Evolutionary conservation across 1,139 yeast genomes (phyloP), one percentile per base, ranked within the genome.

Genomic region (Saccharomyces hybrid): DNA sequence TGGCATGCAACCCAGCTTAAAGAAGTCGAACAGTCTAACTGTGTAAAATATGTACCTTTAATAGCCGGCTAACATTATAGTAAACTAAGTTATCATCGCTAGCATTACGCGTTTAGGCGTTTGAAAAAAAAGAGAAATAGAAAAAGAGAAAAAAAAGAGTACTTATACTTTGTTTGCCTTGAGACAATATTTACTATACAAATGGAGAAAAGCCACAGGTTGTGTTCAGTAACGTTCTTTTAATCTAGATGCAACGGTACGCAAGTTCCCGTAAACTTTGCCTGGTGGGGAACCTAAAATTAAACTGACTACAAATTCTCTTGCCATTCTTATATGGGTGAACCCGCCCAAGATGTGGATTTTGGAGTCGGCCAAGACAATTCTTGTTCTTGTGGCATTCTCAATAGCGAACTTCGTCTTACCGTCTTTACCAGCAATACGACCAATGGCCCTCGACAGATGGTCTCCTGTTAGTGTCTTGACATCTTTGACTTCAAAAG

Each of bases 341-440:
- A 89, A 93, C 0, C 99, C 99, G 49, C 99, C 99, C 58, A 93
- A 78, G 58, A 93, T 93, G 71, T 93, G 99, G 65, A 93, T 91
- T 72, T 91, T 93, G 50, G 95, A 83, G 72, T 93, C 99, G 0
- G 99, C 99, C 64, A 93, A 78, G 21, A 93, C 99, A 51, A 93
- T 91, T 78, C 99, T 86, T 12, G 99, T 93, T 75, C 98, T 82
- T 32, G 99, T 91, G 26, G 99, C 98, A 69, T 93, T 93, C 73
- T 93, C 99, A 67, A 93, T 93, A 41, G 99, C 97, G 72, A 91
- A 93, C 75, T 93, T 93, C 59, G 99, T 93, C 74, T 91, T 91
- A 68, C 99, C 99, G 70, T 93, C 99, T 70, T 93, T 95, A 72
- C 99, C 99, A 26, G 99, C 99, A 72, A 93, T 93, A 79, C 99